Base-by-base conservation (phyloP, 2,329 filamentous ascomycete species). In the Pseudopyricularia cyperi region DNA sequence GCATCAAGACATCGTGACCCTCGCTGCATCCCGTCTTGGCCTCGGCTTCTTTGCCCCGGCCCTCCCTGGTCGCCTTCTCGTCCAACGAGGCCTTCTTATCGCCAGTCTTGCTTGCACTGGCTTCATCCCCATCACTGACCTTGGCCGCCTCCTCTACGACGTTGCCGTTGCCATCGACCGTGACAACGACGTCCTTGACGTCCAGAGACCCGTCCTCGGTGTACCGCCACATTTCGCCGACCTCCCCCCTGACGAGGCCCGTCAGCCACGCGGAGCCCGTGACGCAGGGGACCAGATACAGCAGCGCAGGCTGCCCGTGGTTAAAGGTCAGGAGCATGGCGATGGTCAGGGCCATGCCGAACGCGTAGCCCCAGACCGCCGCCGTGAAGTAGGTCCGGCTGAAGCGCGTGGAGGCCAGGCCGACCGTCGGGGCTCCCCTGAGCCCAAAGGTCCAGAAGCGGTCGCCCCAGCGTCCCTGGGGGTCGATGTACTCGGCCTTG, bases 211-310 rank as follows among this genome's bases (percentile, higher is more conserved):
- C 77, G 56, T 83, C 79, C 63, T 97, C 91, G 0, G 82, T 89
- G 62, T 90, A 97, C 3, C 72, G 71, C 85, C 87, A 94, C 79
- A 97, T 84, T 42, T 82, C 67, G 50, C 71, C 72, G 2, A 91
- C 57, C 61, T 97, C 89, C 2, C 89, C 85, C 11, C 82, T 79
- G 17, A 76, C 63, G 4, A 82, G 58, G 0, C 85, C 91, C 2
- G 86, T 93, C 3, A 81, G 66, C 85, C 88, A 94, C 1, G 93
- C 63, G 1, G 83, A 77, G 1, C 77, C 73, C 5, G 96, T 69
- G 0, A 97, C 88, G 0, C 87, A 84, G 0, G 91, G 91, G 0
- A 97, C 93, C 7, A 98, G 79, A 63, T 97, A 97, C 14, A 98
- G 71, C 32, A 98, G 74, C 7, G 93, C 91, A 0, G 91, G 91